Evolutionary conservation across 2,329 filamentous ascomycete species (phyloP), one percentile per base, ranked within the genome.

Genomic region (Cytospora piceae): DNA sequence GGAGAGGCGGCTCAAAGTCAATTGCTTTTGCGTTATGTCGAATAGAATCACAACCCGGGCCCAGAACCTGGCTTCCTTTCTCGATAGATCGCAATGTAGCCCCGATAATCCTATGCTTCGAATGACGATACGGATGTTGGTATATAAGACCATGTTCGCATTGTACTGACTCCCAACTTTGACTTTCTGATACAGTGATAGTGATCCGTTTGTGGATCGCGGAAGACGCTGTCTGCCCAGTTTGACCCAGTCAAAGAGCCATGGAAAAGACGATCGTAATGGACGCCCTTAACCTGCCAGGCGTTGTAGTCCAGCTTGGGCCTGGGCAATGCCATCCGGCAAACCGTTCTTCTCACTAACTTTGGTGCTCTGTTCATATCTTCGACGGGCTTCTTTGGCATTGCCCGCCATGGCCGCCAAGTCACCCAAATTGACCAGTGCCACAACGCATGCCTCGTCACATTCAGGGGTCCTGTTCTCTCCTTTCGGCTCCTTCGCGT

Each of bases 361-460:
- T 24, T 82, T 82, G 62, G 86, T 83, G 12, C 91, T 90, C 74
- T 96, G 86, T 62, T 83, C 79, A 73, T 91, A 97, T 73, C 85
- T 85, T 71, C 82, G 83, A 71, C 83, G 83, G 1, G 94, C 93
- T 70, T 90, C 83, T 4, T 80, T 79, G 1, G 82, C 72, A 71
- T 91, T 84, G 1, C 90, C 89, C 67, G 88, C 78, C 85, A 95
- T 89, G 70, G 91, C 87, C 0, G 91, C 90, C 70, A 97, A 89
- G 72, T 96, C 91, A 29, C 89, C 94, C 61, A 97, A 85, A 74
- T 96, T 96, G 76, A 92, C 91, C n/a, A 91, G 87, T 9, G 94
- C 91, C 7, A 90, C 90, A 2, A 90, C 90, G 73, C 94, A 97
- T 1, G 90, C 92, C 64, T 90, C 77, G 74, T 96, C 93, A 73